Evolutionary conservation across 1,284 basidiomycete genomes (phyloP), one percentile per base, ranked within the genome.

Genomic region (Moesziomyces sp.): DNA sequence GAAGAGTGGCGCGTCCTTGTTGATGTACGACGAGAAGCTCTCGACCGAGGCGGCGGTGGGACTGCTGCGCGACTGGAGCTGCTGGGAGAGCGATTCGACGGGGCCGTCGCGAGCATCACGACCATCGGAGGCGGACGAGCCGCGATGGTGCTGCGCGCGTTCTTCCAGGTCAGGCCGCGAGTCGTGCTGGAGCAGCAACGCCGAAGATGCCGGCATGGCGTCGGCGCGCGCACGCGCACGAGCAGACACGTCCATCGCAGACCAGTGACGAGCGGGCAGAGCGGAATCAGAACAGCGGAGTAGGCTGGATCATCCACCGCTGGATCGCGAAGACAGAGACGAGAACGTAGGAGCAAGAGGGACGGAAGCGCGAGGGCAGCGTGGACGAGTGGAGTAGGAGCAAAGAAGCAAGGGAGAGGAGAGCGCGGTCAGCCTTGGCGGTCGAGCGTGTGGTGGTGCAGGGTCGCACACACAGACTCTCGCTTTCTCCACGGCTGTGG

Each of bases 21-120:
- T 63, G 64, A 75, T 71, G 50, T 75, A 75, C 35, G 73, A 75
- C 21, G 73, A 75, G 55, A 75, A 75, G 64, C 73, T 75, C 42
- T 75, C 73, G 16, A 71, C 69, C 6, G 73, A 75, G 44, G 68
- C 73, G 51, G 68, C 69, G 16, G 73, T 58, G 40, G 73, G 73
- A 44, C 73, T 75, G 35, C 73, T 74, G 49, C 55, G 56, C 7
- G 47, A 44, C 11, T 62, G 60, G 42, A 56, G 38, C 18, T 63
- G 59, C 30, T 57, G 58, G 8, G 65, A 54, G 9, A 59, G 63
- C 49, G 64, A 57, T 26, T 21, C 34, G 38, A 46, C 46, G 38
- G 10, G 11, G 9, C 30, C 52, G 16, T 28, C 26, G 26, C 26
- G 26, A 28, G 26, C 26, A 7, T 28, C 26, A 28, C 26, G 26